phyloP scores from a whole-genome alignment of 164 flowering plant species.

The Vitis rupestris region DNA sequence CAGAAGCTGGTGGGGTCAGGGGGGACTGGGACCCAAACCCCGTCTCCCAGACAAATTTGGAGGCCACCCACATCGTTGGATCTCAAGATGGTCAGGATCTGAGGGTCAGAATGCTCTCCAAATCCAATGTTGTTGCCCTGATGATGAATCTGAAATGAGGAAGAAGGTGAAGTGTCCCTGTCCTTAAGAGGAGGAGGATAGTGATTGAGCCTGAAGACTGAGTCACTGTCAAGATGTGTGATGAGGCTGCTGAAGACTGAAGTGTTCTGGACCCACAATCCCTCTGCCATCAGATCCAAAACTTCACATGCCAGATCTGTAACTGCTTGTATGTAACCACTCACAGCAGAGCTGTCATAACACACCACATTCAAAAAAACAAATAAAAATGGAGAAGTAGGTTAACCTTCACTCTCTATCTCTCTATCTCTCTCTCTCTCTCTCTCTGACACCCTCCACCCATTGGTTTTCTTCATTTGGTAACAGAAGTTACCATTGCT shows the following conservation, averaged over 20 bases:
- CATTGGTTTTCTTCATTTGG: background rate
- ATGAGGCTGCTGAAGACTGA: slow-evolving; percentile 42
- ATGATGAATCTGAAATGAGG: background rate
- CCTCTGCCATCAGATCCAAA: slow-evolving; percentile 55
- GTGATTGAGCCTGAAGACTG: slow-evolving; percentile 53
- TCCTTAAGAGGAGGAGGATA: slow-evolving; percentile 28
- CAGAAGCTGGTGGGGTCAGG: slow-evolving; percentile 59
- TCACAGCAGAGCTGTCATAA: slow-evolving; percentile 37
- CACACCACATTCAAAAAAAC: background rate
- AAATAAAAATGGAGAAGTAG: too few relatives aligned
- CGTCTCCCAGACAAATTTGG: slow-evolving; percentile 43
- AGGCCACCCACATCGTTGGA: slow-evolving; percentile 68
- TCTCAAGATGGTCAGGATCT: slow-evolving; percentile 59
- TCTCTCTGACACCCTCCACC: too few relatives aligned
- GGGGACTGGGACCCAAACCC: slow-evolving; percentile 61
- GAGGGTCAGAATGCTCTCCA: slow-evolving; percentile 78
- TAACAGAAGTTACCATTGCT: slow-evolving; percentile 2
- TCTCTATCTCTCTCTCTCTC: too few relatives aligned
- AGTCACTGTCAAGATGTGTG: slow-evolving; percentile 47
- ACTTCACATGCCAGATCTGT: slow-evolving; percentile 42
- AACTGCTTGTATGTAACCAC: slow-evolving; percentile 34
- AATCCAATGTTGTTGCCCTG: slow-evolving; percentile 39
- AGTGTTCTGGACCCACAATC: slow-evolving; percentile 34
- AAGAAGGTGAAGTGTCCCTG: slow-evolving; percentile 10
- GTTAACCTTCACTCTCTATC: too few relatives aligned